Evolutionary conservation across 371 early-diverging fungal species (phyloP).

Genomic region (Lichtheimia hyalospora): DNA sequence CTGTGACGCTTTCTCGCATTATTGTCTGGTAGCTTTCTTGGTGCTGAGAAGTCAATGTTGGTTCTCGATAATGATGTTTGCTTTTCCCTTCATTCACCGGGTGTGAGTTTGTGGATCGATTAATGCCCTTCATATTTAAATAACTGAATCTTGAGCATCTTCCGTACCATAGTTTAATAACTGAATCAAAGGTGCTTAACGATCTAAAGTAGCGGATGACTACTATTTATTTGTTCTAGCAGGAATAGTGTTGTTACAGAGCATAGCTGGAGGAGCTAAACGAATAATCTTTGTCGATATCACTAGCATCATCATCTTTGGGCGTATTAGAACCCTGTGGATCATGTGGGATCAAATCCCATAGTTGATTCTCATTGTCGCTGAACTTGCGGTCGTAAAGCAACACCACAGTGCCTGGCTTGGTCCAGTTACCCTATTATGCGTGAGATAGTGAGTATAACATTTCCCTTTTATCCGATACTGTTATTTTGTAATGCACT

Average conservation of each 20-base stretch:
- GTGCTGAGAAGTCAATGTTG: too few relatives aligned
- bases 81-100: too few relatives aligned
- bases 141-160: too few relatives aligned
- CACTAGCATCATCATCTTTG: neutral
- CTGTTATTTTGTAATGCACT: conserved; percentile 1
- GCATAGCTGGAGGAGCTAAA: conserved; percentile 51
- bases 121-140: too few relatives aligned
- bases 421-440: conserved; percentile 46
- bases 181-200: too few relatives aligned
- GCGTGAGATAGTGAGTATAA: neutral
- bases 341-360: conserved; percentile 42
- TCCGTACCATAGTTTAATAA: too few relatives aligned
- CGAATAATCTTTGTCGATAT: conserved; percentile 27
- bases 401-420: conserved; percentile 46
- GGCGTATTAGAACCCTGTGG: neutral
- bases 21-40: too few relatives aligned
- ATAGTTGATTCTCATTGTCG: conserved; percentile 47
- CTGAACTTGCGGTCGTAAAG: conserved; percentile 45
- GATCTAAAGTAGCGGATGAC: too few relatives aligned
- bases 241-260: conserved; percentile 19
- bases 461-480: neutral
- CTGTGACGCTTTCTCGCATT: too few relatives aligned
- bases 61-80: too few relatives aligned
- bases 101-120: too few relatives aligned
- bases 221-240: too few relatives aligned